These are phyloP conservation scores for Raphanus raphanistrum DNA, from an alignment of 345 rosid genomes.

Conservation along the genomic window DNA sequence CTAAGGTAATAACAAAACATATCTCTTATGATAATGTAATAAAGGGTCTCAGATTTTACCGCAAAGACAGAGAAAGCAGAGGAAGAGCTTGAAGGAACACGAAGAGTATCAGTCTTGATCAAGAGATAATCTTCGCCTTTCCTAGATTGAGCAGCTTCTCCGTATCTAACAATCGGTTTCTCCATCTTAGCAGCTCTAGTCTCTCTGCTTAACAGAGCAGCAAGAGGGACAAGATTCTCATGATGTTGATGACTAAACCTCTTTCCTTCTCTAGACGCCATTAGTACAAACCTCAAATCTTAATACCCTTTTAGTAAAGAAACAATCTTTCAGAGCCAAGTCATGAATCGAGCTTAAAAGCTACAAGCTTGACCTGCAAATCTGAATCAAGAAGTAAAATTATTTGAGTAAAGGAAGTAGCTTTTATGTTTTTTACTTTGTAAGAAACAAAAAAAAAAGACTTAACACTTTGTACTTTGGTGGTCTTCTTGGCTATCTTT, in stretches of 20 bases:
- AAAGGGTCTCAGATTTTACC: constrained; percentile 43
- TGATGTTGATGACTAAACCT: constrained; percentile 39
- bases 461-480: constrained; percentile 16
- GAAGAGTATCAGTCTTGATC: constrained; percentile 62
- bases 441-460: background rate
- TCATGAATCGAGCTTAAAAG: constrained; percentile 15
- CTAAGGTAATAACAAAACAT: constrained; percentile 13
- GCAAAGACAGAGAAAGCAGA: constrained; percentile 75
- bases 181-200: constrained; percentile 71
- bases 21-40: constrained; percentile 1
- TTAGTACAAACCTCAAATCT: constrained; percentile 21
- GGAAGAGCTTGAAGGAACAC: constrained; percentile 66
- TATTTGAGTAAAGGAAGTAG: constrained; percentile 1
- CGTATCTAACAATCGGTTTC: constrained; percentile 66
- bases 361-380: constrained; percentile 46
- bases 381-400: constrained; percentile 8
- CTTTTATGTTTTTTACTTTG: background rate
- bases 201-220: constrained; percentile 69
- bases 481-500: background rate
- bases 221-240: constrained; percentile 76
- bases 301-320: background rate
- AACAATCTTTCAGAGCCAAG: constrained; percentile 7
- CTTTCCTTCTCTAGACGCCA: constrained; percentile 68
- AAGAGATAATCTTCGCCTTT: constrained; percentile 90
- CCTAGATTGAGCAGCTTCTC: constrained; percentile 77